Evolutionary conservation across 2,329 filamentous ascomycete species (phyloP).

Genomic region (Talaromyces sp.): DNA sequence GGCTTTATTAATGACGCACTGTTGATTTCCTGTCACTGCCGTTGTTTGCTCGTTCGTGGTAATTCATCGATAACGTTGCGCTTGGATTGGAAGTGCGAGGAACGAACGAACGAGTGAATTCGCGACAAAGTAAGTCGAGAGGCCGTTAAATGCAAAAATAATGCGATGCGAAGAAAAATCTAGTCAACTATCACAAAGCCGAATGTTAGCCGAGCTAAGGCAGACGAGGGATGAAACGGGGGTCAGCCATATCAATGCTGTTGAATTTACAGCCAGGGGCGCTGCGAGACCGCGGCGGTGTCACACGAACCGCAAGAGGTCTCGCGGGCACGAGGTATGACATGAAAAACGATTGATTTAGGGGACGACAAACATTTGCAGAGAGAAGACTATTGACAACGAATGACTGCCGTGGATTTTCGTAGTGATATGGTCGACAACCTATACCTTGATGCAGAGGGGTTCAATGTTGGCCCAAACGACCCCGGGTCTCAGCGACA

Average conservation of each 20-base stretch:
- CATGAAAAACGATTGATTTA: neutral
- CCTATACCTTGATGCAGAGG: neutral
- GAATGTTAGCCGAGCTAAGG: neutral
- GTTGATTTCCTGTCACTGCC: neutral
- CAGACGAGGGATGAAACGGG: slow-evolving; percentile 9
- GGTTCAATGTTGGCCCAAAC: neutral
- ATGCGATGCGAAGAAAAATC: neutral
- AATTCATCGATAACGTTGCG: slow-evolving; percentile 13
- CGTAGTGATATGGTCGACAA: neutral
- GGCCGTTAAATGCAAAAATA: neutral
- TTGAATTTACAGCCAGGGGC: slow-evolving; percentile 6
- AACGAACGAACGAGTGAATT: neutral
- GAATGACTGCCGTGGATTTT: neutral
- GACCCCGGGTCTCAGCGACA: neutral
- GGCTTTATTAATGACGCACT: neutral
- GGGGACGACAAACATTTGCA: neutral
- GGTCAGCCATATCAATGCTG: neutral
- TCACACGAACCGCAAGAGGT: slow-evolving; percentile 3
- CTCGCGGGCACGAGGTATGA: neutral
- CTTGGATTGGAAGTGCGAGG: neutral
- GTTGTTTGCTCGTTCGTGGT: slow-evolving; percentile 4
- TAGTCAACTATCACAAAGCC: neutral
- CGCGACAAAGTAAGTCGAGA: neutral
- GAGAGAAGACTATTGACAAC: neutral
- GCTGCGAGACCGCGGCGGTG: slow-evolving; percentile 1